Evolutionary conservation across 2,329 filamentous ascomycete species (phyloP), one percentile per base, ranked within the genome.

Genomic region (Fusarium ramigenum): DNA sequence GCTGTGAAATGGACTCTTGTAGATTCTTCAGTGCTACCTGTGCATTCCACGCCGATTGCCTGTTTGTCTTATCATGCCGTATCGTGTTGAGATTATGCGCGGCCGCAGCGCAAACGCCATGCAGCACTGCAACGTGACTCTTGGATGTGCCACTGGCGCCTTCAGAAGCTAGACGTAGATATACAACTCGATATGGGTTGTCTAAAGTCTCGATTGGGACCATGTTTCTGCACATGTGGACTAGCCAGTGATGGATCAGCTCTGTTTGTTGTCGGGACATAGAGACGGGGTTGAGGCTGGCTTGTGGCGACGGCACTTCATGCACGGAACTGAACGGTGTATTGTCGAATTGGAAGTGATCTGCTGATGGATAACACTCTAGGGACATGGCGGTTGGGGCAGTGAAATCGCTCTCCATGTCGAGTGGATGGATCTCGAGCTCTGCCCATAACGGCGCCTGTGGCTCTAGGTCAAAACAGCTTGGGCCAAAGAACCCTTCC

Each of bases 281-380:
- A 1, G 49, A 21, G 9, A 25, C 5, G 6, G n/a, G 32, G 10
- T 7, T 21, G 5, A 32, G 32, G 7, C n/a, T 18, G 16, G 12
- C 9, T 9, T 52, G 23, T 25, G n/a, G 32, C 8, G 16, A 0
- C 4, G 25, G 25, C 9, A 10, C 9, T 30, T 47, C 25, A 16
- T 47, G 39, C 7, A 8, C 8, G 1, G 5, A 47, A 1, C 7
- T 21, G 4, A 15, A 7, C 4, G 8, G 12, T 0, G 14, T 5
- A 15, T 15, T 10, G 1, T 5, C 11, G 12, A 16, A 7, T 16
- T 30, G 12, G 1, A 4, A 7, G 4, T 47, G 2, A 15, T 21
- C 0, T 9, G 4, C 0, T 1, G 25, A 10, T 9, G 5, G 3
- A n/a, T n/a, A 14, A 9, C 12, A 7, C 4, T 40, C 21, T 5